Conservation (phyloP, 208 protist genomes). For the Trypanosoma boissoni region DNA sequence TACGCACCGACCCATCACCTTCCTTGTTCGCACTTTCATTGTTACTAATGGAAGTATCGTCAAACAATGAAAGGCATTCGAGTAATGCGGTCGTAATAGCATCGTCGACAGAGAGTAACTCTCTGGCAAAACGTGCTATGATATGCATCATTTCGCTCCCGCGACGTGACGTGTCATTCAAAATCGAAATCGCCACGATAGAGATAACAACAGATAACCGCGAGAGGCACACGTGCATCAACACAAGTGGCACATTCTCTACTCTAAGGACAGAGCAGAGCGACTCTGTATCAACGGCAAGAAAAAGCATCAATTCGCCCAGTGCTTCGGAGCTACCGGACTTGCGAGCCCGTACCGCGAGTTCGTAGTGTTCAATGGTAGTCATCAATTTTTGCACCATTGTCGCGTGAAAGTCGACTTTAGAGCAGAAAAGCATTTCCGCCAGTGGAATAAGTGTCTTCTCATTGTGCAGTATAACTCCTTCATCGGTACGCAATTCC, state of each 20-base stretch:
- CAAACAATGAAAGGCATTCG: constrained; percentile 53
- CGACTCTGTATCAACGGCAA: constrained; percentile 31
- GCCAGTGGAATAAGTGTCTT: constrained; percentile 71
- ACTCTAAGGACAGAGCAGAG: constrained; percentile 16
- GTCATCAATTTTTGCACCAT: constrained; percentile 41
- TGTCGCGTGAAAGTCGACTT: constrained; percentile 47
- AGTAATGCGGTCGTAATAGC: constrained; percentile 62
- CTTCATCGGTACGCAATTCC: constrained; percentile 60
- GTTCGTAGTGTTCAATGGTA: constrained; percentile 62
- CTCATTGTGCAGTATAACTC: constrained; percentile 77
- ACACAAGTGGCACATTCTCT: constrained; percentile 38
- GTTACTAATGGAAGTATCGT: too few species aligned
- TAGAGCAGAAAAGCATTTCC: constrained; percentile 77
- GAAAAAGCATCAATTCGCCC: constrained; percentile 33
- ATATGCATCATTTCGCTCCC: constrained; percentile 50
- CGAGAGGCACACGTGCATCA: constrained; percentile 77
- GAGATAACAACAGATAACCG: constrained; percentile 82
- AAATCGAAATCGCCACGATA: constrained; percentile 70
- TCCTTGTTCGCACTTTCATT: too few species aligned
- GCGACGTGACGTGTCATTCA: constrained; percentile 37
- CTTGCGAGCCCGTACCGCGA: constrained; percentile 50
- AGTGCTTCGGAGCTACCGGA: constrained; percentile 5
- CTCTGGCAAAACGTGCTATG: constrained; percentile 58
- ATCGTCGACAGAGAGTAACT: constrained; percentile 57
- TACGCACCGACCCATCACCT: too few species aligned